phyloP scores from a whole-genome alignment of 2,329 filamentous ascomycete species.

The Clonostachys byssicola region DNA sequence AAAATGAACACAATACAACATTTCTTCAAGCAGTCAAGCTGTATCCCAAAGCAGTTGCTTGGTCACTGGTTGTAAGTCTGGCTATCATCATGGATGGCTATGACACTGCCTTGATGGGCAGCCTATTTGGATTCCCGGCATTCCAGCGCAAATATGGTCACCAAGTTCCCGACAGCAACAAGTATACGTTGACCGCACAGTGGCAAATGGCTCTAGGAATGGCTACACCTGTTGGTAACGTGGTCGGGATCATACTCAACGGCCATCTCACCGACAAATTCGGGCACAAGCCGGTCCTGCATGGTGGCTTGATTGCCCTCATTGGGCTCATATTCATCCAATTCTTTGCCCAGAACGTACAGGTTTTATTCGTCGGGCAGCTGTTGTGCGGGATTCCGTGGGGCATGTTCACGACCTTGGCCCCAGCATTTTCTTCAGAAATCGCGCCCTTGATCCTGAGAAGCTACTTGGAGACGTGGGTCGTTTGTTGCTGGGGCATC shows the following conservation, averaged over 20 bases:
- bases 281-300: conserved; percentile 25
- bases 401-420: conserved; percentile 22
- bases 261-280: neutral
- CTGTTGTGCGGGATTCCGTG: conserved; percentile 27
- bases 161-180: conserved; percentile 5
- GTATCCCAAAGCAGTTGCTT: conserved; percentile 21
- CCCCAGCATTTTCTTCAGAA: conserved; percentile 28
- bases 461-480: conserved; percentile 28
- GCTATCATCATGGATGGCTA: conserved; percentile 6
- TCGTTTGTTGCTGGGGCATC: conserved; percentile 17
- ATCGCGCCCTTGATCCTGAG: conserved; percentile 19
- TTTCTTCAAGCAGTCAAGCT: conserved; percentile 11
- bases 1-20: conserved; percentile 13
- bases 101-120: conserved; percentile 14
- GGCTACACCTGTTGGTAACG: conserved; percentile 25
- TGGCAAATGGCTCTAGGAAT: conserved; percentile 36
- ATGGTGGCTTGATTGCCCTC: conserved; percentile 24
- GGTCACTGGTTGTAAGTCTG: conserved; percentile 17
- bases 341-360: conserved; percentile 25
- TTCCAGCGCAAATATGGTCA: conserved; percentile 18
- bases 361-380: conserved; percentile 21
- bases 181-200: neutral
- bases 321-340: conserved; percentile 26
- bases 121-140: conserved; percentile 22
- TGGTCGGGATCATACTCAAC: conserved; percentile 26